These are phyloP conservation scores for Cyberlindnera japonica DNA, from an alignment of 805 yeast species.

Conservation along the genomic window DNA sequence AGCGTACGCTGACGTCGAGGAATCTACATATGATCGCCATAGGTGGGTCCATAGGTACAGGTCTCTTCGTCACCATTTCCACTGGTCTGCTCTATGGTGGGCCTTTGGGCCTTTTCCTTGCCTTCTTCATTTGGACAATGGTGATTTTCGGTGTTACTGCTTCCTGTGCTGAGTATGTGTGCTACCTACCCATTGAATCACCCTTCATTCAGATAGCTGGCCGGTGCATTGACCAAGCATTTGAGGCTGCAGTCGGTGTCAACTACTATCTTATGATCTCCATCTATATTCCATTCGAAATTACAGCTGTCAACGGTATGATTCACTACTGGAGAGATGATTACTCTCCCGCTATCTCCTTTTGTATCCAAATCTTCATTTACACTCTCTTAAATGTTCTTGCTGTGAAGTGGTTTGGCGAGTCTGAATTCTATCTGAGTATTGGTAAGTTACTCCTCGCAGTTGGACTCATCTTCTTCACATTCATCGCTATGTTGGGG, in stretches of 20 bases:
- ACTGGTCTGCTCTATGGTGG: conserved; percentile 54
- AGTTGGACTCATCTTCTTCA: conserved; percentile 64
- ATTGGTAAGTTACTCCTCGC: conserved; percentile 70
- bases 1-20: conserved; percentile 2
- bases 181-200: conserved; percentile 57
- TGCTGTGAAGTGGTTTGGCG: conserved; percentile 76
- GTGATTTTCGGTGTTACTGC: conserved; percentile 54
- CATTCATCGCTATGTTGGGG: conserved; percentile 79
- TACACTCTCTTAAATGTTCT: conserved; percentile 62
- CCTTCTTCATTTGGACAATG: conserved; percentile 61
- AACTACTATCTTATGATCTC: conserved; percentile 55
- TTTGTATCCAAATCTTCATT: conserved; percentile 59
- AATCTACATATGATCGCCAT: conserved; percentile 64
- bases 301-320: conserved; percentile 59
- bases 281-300: conserved; percentile 58
- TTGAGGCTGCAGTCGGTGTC: conserved; percentile 65
- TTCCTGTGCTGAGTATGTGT: conserved; percentile 61
- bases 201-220: conserved; percentile 63
- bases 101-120: conserved; percentile 48
- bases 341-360: conserved; percentile 47
- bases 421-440: conserved; percentile 73
- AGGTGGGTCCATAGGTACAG: conserved; percentile 67
- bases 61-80: conserved; percentile 58
- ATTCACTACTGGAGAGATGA: conserved; percentile 60
- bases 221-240: conserved; percentile 60